Conservation (phyloP, 163 green algal species). For the Coccomyxa subellipsoidea region DNA sequence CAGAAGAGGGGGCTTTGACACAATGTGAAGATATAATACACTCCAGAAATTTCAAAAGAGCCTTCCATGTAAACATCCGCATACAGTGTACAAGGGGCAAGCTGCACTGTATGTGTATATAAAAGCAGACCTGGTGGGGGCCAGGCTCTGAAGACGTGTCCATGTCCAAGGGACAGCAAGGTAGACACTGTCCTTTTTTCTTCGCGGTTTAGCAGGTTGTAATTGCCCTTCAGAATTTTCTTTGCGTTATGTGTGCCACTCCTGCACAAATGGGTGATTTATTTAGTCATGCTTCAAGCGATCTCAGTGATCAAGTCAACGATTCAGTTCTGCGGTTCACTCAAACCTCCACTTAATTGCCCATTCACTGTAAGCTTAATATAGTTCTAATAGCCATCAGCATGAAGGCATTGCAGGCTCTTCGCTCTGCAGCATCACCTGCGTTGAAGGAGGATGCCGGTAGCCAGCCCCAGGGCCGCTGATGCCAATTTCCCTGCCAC, state of each 20-base stretch:
- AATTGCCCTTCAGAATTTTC: slow-evolving; percentile 35
- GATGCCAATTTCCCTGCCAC: background rate
- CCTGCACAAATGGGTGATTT: background rate
- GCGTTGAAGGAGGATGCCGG: background rate
- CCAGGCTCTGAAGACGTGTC: slow-evolving; percentile 53
- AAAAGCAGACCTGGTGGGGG: slow-evolving; percentile 37
- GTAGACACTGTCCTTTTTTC: slow-evolving; percentile 15
- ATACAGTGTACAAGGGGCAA: background rate
- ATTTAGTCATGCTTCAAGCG: too few species aligned
- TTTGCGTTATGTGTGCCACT: background rate
- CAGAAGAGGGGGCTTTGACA: background rate
- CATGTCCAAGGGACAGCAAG: slow-evolving; percentile 36
- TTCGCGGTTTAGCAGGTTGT: slow-evolving; percentile 28
- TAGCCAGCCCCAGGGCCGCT: background rate
- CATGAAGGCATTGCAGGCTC: too few species aligned
- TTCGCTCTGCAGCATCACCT: too few species aligned
- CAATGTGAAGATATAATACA: background rate
- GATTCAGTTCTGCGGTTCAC: too few species aligned
- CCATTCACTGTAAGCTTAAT: too few species aligned
- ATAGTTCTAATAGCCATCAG: too few species aligned
- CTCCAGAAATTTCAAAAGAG: too few species aligned
- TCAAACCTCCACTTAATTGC: too few species aligned
- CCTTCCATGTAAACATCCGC: too few species aligned
- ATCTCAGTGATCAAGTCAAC: too few species aligned
- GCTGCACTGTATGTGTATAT: background rate